These are phyloP conservation scores for Euphrasia arctica DNA, from an alignment of 305 asterid genomes.

Conservation along the genomic window DNA sequence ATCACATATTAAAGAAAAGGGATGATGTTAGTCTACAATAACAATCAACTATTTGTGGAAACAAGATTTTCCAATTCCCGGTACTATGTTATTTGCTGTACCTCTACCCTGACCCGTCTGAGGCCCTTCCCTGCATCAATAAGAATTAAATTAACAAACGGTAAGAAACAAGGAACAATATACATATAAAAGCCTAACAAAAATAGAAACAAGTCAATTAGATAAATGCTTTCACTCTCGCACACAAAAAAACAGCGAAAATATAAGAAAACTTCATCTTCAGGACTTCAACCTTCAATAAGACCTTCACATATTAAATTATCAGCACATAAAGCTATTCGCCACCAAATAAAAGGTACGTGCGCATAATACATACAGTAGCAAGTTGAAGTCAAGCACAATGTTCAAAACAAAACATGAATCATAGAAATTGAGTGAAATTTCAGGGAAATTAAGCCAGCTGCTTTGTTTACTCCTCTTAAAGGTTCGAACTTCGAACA, in stretches of 20 bases:
- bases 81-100: not conserved
- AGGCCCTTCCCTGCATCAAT: slow-evolving; percentile 35
- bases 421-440: not conserved
- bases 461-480: slow-evolving; percentile 5
- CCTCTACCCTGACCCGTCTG: slow-evolving; percentile 35
- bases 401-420: slow-evolving; percentile 1
- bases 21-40: slow-evolving; percentile 2
- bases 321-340: not conserved
- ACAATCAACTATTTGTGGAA: not conserved
- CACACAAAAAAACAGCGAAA: not conserved
- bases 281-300: slow-evolving; percentile 6
- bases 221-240: not conserved
- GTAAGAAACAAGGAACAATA: slow-evolving; percentile 16
- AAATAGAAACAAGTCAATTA: not conserved
- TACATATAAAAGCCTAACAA: not conserved
- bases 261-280: not conserved
- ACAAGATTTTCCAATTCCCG: not conserved
- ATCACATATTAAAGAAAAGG: not conserved
- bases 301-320: not conserved
- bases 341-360: slow-evolving; percentile 1
- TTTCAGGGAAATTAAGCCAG: slow-evolving; percentile 4
- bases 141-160: not conserved
- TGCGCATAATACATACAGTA: not conserved
- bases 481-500: not conserved
- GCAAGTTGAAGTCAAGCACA: slow-evolving; percentile 5